phyloP scores from a whole-genome alignment of 1,284 basidiomycete genomes.

The Malassezia equina region DNA sequence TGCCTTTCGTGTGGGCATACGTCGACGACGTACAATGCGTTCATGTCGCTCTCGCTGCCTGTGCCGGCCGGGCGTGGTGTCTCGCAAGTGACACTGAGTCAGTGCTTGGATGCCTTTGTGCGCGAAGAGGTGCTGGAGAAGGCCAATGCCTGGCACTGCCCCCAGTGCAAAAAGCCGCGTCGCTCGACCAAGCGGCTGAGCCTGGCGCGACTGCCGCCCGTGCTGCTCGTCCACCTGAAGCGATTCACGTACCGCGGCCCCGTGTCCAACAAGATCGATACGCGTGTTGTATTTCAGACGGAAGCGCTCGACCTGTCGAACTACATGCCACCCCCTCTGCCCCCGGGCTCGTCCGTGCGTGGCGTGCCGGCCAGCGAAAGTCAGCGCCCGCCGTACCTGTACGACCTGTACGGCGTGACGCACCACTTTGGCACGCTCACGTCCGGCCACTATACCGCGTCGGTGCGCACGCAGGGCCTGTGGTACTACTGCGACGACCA shows the following conservation, averaged over 20 bases:
- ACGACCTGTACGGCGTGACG: constrained; percentile 50
- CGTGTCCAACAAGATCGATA: constrained; percentile 71
- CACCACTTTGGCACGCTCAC: constrained; percentile 47
- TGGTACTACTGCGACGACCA: constrained; percentile 46
- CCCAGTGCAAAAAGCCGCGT: constrained; percentile 74
- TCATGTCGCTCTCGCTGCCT: constrained; percentile 43
- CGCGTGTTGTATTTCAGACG: constrained; percentile 58
- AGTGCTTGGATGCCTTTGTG: constrained; percentile 83
- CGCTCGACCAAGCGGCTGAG: constrained; percentile 76
- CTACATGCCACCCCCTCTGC: constrained; percentile 64
- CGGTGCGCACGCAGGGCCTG: constrained; percentile 28
- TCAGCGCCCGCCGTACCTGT: constrained; percentile 47
- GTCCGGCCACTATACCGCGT: constrained; percentile 47
- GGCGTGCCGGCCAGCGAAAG: constrained; percentile 21
- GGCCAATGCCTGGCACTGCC: constrained; percentile 82
- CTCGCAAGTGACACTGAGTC: constrained; percentile 63
- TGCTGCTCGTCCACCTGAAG: constrained; percentile 90
- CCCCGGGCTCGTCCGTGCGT: constrained; percentile 20
- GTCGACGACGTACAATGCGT: constrained; percentile 83
- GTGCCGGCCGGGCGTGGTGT: constrained; percentile 52
- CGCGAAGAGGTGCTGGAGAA: constrained; percentile 82
- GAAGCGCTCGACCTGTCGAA: constrained; percentile 71
- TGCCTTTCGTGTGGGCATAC: constrained; percentile 57
- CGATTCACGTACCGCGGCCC: constrained; percentile 84
- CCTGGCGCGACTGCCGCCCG: constrained; percentile 73